Base-by-base conservation (phyloP, 2,329 filamentous ascomycete genomes). In the Tolypocladium capitatum region DNA sequence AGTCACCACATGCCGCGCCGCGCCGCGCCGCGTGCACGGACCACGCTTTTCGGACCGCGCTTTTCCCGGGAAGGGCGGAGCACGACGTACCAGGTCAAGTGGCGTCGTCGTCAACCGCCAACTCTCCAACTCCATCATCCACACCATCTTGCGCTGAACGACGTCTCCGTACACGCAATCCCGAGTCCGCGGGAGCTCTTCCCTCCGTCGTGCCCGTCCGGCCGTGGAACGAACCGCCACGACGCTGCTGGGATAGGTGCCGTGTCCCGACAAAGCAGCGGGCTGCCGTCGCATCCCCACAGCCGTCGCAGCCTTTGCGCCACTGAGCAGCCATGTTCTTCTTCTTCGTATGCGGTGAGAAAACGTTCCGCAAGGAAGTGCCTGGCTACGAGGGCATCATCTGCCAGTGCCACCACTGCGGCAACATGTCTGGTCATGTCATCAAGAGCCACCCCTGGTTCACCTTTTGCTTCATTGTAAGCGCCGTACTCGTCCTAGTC, bases 381-480 rank as follows among this genome's bases (percentile, higher is more conserved):
- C 63, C 75, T 47, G 80, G 79, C 54, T 83, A 81, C 59, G 75
- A 83, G 57, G 73, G 75, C 54, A 62, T 81, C 51, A 63, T 75
- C 46, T 81, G 75, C 58, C 78, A 80, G 56, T 83, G 80, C 58
- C 74, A 80, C 62, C 80, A 83, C 63, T 83, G 80, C 63, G 78
- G 80, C 46, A 83, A 83, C 68, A 78, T 75, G 64, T 70, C 73
- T 2, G 80, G 70, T 14, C 70, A 68, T 51, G 78, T 82, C 49
- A 70, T 80, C 58, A 82, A 82, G 63, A 74, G 72, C 49, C 73
- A 81, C 50, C 79, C 80, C 38, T 88, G 83, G 81, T 89, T 89
- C 59, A 89, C 85, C 5, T 81, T 89, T 59, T 89, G 84, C 71
- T 88, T 85, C 65, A 66, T 88, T 46, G 78, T 81, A 65, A 58